These are phyloP conservation scores for Talaromyces sp. DNA, from an alignment of 2,329 filamentous ascomycete species.

Conservation along the genomic window DNA sequence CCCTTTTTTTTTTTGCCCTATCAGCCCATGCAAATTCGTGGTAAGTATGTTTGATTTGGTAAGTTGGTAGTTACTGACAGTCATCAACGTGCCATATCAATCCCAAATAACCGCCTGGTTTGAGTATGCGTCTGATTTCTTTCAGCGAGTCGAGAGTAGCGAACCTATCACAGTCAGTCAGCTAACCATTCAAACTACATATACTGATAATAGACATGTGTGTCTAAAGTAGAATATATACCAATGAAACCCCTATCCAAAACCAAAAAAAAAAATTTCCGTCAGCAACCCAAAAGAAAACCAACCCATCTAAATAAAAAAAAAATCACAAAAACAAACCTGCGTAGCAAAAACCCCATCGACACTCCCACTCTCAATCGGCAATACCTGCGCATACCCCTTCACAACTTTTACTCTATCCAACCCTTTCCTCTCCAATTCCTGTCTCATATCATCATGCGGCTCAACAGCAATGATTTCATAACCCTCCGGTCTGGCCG, in stretches of 20 bases:
- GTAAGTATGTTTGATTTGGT: neutral
- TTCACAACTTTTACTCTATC: conserved; percentile 50
- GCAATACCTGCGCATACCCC: conserved; percentile 56
- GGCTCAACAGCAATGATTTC: conserved; percentile 60
- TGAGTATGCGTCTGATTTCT: conserved; percentile 63
- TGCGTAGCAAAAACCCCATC: conserved; percentile 65
- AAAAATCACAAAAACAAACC: conserved; percentile 40
- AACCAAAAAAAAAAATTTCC: no score
- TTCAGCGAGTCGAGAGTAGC: conserved; percentile 56
- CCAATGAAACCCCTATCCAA: conserved; percentile 47
- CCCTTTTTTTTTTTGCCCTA: no score
- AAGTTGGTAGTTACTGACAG: conserved; percentile 45
- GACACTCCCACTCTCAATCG: conserved; percentile 53
- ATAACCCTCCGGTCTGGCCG: conserved; percentile 55
- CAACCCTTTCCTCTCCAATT: conserved; percentile 56
- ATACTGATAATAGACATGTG: neutral
- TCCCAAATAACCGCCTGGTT: conserved; percentile 56
- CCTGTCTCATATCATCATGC: conserved; percentile 59
- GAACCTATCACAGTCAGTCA: conserved; percentile 50
- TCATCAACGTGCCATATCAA: conserved; percentile 72
- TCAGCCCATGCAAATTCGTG: no score
- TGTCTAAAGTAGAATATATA: conserved; percentile 30
- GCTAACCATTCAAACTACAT: no score
- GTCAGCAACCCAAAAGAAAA: neutral
- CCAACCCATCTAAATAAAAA: no score